Percentiles rank a stretch among this genome's conserved stretches.
These are phyloP conservation scores for Fusarium bactridioides DNA, from an alignment of 2,329 filamentous ascomycete genomes.

Conservation along the genomic window DNA sequence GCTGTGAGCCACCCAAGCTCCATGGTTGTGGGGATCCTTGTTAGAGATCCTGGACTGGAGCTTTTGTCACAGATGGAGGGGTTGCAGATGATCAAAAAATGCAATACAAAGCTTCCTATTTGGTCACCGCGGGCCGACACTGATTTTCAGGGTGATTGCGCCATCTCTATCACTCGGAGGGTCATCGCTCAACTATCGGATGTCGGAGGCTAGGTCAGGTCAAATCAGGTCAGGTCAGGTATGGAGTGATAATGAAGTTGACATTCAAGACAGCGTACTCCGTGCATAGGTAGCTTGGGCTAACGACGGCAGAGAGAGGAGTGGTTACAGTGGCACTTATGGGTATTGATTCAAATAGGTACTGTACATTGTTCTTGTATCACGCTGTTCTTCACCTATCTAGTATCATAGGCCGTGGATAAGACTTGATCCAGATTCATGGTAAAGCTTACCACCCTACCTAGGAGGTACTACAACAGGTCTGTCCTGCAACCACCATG, in stretches of 20 bases:
- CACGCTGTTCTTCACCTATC: not conserved
- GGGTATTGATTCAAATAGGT: not conserved
- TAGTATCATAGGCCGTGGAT: not conserved
- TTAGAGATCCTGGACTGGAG: constrained; percentile 5
- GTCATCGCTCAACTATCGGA: constrained; percentile 1
- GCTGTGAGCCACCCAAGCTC: constrained; percentile 13
- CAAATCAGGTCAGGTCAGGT: not conserved
- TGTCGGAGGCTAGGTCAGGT: not conserved
- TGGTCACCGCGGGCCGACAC: constrained; percentile 9
- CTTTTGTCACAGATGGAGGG: constrained; percentile 12
- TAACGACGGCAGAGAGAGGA: too few relatives aligned
- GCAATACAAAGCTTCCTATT: constrained; percentile 22
- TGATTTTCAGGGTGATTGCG: constrained; percentile 5
- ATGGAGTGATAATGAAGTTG: not conserved
- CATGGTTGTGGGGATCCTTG: constrained; percentile 15
- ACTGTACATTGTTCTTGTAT: not conserved
- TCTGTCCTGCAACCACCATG: not conserved
- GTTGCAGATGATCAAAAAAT: constrained; percentile 10
- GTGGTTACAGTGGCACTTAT: not conserved
- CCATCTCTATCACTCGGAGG: not conserved
- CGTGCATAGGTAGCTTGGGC: not conserved
- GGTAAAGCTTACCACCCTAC: not conserved
- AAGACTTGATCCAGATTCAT: not conserved
- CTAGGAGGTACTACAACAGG: not conserved
- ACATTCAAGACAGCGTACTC: not conserved